A percentile compares a stretch with the other conserved stretches of the same genome.
Evolutionary conservation across 352 stramenopile genomes (phyloP).

Genomic region (Globisporangium nodosum): DNA sequence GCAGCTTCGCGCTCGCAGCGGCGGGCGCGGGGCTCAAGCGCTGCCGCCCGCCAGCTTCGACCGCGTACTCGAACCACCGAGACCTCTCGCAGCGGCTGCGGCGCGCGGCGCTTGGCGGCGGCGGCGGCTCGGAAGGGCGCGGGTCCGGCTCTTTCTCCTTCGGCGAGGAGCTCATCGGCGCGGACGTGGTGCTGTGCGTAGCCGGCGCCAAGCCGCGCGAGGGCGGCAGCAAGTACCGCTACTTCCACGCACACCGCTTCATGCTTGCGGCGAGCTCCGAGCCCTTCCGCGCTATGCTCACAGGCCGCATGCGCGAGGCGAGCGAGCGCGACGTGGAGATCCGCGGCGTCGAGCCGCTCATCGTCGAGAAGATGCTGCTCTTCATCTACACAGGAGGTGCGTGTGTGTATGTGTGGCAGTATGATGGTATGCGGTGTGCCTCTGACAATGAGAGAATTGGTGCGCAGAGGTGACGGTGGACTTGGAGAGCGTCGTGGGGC

Average conservation of each 20-base stretch:
- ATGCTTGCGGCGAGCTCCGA: conserved; percentile 81
- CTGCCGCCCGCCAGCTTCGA: conserved; percentile 28
- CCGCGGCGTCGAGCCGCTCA: conserved; percentile 45
- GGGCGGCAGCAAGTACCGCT: conserved; percentile 4
- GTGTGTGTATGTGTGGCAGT: conserved; percentile 6
- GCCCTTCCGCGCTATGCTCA: conserved; percentile 81
- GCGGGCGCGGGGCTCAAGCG: conserved; percentile 3
- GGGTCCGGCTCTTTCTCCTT: conserved; percentile 19
- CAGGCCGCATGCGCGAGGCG: conserved; percentile 71
- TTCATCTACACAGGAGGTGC: conserved; percentile 82
- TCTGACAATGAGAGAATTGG: neutral
- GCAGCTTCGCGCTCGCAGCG: conserved; percentile 1
- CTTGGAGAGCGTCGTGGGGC: conserved; percentile 62
- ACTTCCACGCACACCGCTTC: conserved; percentile 75
- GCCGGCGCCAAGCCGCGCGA: conserved; percentile 6
- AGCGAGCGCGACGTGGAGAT: conserved; percentile 67
- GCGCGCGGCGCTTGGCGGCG: conserved; percentile 28
- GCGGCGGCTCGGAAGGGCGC: neutral
- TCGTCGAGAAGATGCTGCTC: conserved; percentile 79
- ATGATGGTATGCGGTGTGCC: neutral
- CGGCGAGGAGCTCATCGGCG: conserved; percentile 51
- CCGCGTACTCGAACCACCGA: conserved; percentile 55
- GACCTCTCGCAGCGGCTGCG: conserved; percentile 58
- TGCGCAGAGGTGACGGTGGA: conserved; percentile 58
- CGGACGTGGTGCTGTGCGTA: conserved; percentile 73